Evolutionary conservation across 1,284 basidiomycete species (phyloP), one percentile per base, ranked within the genome.

Genomic region (Pulchroboletus neoregius): DNA sequence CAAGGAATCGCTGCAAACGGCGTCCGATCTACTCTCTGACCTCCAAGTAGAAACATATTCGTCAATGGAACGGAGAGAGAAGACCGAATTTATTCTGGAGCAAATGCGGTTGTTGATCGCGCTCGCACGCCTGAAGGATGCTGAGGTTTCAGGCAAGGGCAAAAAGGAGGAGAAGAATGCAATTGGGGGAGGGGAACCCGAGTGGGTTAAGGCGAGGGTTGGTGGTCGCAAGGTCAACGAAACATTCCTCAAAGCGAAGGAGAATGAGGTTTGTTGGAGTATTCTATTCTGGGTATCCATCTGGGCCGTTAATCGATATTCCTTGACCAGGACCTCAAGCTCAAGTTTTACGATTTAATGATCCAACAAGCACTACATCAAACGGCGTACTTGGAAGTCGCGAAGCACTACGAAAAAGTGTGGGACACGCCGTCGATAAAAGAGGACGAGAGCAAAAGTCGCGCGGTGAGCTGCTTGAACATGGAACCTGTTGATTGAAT

Each of bases 41-140:
- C 82, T 99, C 1, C 94, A 97, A 70, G 94, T 99, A 36, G 96
- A 99, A 71, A 99, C 96, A 3, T 99, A 98, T 65, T 96, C 94
- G 20, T 93, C 90, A 11, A 98, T 99, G 95, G 92, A 97, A 57
- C 84, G 94, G 53, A 74, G 91, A 58, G 96, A 99, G 70, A 99
- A 99, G 77, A 96, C 92, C 9, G 93, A 98, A 64, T 98, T 99
- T 63, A 91, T 99, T 56, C 73, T 99, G 34, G 95, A 99, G 69
- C 96, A 99, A 68, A 99, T 99, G 94, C 79, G 96, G 43, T 69
- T 99, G 43, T 67, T 91, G 58, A 80, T 87, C 40, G 73, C 78
- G 26, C 78, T 91, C 22, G 87, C 88, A 22, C 75, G 79, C 40
- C 68, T 79, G 56, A 91, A 90, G 67, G 87, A 90, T 54, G 68